Percentiles rank a stretch among this genome's conserved stretches.
Evolutionary conservation across 345 rosid species (phyloP).

Genomic region (Psidium friedrichsthalianum): DNA sequence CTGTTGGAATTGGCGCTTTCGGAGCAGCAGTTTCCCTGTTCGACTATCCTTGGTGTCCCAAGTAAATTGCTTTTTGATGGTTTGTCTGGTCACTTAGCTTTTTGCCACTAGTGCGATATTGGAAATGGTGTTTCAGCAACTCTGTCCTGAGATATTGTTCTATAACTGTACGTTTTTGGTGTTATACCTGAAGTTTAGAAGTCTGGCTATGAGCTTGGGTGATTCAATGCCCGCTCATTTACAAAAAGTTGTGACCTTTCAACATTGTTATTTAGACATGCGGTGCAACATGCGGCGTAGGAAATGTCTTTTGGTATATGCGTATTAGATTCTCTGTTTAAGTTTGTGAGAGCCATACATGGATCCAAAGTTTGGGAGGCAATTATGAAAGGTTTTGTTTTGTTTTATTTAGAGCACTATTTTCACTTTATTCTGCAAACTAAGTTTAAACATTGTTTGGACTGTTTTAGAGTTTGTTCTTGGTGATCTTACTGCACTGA

Average conservation of each 20-base stretch:
- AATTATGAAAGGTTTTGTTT: neutral
- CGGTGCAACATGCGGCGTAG: neutral
- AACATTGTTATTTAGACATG: neutral
- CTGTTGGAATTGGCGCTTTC: neutral
- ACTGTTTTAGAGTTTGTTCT: neutral
- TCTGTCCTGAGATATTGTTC: neutral
- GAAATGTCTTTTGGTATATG: neutral
- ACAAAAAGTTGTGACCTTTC: neutral
- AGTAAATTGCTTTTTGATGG: neutral
- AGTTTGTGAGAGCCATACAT: neutral
- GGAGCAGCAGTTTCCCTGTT: neutral
- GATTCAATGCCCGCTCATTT: neutral
- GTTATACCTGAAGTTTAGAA: neutral
- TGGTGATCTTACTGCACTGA: neutral
- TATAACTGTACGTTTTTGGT: neutral
- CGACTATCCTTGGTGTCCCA: neutral
- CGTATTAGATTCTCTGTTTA: neutral
- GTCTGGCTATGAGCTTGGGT: neutral
- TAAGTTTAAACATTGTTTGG: neutral
- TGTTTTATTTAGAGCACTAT: neutral
- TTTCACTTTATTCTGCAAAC: neutral
- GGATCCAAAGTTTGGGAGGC: neutral
- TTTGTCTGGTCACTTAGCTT: neutral
- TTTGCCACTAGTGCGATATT: neutral
- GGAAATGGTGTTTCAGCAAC: neutral